Conservation (phyloP, 768 basidiomycete species). For the Lentinula edodes region DNA sequence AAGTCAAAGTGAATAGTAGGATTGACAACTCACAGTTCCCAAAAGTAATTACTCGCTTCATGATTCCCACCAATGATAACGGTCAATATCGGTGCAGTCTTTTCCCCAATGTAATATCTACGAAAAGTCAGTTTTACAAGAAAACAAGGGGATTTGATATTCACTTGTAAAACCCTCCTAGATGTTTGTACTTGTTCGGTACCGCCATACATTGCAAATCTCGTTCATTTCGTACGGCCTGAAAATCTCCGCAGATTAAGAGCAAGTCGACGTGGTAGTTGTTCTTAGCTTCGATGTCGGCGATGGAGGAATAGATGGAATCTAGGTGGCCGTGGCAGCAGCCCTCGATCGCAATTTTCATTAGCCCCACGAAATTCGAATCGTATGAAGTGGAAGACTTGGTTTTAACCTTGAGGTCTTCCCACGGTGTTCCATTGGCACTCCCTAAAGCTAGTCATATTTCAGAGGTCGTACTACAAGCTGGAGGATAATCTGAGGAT, state of each 20-base stretch:
- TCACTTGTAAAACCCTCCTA: constrained; percentile 84
- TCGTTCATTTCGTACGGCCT: constrained; percentile 79
- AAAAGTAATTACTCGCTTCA: constrained; percentile 94
- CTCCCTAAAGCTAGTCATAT: no score
- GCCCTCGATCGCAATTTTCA: constrained; percentile 83
- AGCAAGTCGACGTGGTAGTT: constrained; percentile 75
- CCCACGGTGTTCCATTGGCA: no score
- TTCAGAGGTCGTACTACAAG: no score
- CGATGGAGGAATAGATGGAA: constrained; percentile 73
- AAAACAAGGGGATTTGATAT: constrained; percentile 4
- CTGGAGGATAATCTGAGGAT: no score
- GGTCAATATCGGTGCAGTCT: constrained; percentile 79
- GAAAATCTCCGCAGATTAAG: constrained; percentile 94
- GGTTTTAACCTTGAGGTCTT: no score
- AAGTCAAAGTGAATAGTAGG: not conserved
- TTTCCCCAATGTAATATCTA: constrained; percentile 26
- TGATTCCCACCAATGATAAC: constrained; percentile 97
- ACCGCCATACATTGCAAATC: constrained; percentile 91
- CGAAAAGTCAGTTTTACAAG: not conserved
- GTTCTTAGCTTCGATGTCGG: constrained; percentile 52
- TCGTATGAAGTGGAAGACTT: no score
- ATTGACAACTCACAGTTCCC: constrained; percentile 71
- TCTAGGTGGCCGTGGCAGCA: constrained; percentile 96
- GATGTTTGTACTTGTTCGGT: constrained; percentile 78
- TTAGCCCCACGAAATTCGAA: not conserved